Evolutionary conservation across 2,329 filamentous ascomycete species (phyloP), one percentile per base, ranked within the genome.

Genomic region (Colletotrichum endophyticum): DNA sequence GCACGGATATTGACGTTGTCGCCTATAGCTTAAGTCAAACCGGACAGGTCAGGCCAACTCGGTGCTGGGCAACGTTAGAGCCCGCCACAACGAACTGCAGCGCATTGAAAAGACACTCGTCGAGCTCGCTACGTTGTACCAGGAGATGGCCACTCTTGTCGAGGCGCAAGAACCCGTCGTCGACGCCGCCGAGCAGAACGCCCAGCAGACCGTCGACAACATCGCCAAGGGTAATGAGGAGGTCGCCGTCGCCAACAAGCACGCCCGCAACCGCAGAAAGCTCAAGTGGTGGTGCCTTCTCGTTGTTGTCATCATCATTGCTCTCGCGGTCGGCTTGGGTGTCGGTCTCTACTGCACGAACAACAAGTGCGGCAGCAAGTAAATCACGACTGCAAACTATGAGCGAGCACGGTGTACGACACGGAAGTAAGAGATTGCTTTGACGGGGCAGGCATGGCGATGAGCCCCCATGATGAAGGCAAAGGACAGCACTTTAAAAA

Each of bases 241-340:
- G 80, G 91, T 96, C 76, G 89, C 90, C 79, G 89, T 91, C 82
- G 94, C 93, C 76, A 94, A 94, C 79, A 88, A 91, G 78, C 90
- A 91, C 80, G 94, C 94, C 66, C 89, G 91, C 79, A 89, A 91
- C 80, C 90, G 91, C 80, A 91, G 94, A 81, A 94, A 92, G 88
- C 91, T 95, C 86, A 96, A 96, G 89, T 96, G 95, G 95, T 95
- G 91, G 90, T 95, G 93, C 82, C 87, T 95, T 77, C 85, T 92
- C 77, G 87, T 96, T 82, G 91, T 93, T 83, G 84, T 91, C 80
- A 83, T 93, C 68, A 88, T 87, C 78, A 85, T 92, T 73, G 88
- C 86, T 11, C 82, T 92, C 39, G 90, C 88, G 71, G 88, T 93
- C 77, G 90, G 88, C 73, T 82, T 92, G 16, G 90, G 89, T 66